A percentile compares a stretch with the other conserved stretches of the same genome.
phyloP scores from a whole-genome alignment of 352 stramenopile genomes.

The Plasmopara muralis region DNA sequence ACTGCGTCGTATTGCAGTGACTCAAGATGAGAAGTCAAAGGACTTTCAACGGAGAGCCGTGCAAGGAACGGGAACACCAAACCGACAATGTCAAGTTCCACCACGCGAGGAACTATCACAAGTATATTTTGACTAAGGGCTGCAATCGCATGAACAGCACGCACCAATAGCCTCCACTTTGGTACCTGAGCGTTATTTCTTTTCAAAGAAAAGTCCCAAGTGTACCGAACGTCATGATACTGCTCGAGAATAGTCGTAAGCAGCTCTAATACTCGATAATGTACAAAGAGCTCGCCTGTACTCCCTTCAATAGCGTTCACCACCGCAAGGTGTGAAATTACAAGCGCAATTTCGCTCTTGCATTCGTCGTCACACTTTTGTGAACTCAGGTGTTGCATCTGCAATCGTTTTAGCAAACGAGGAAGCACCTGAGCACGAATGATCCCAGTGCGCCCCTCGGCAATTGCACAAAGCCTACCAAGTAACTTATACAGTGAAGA shows the following conservation, averaged over 20 bases:
- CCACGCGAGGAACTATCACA: conserved; percentile 47
- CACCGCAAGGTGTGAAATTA: conserved; percentile 45
- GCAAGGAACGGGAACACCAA: conserved; percentile 32
- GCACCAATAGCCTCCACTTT: conserved; percentile 39
- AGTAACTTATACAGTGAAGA: conserved; percentile 60
- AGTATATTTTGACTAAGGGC: conserved; percentile 58
- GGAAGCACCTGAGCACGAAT: conserved; percentile 59
- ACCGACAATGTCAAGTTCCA: conserved; percentile 33
- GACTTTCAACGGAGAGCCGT: conserved; percentile 5
- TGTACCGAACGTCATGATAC: conserved; percentile 8
- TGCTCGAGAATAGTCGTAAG: conserved; percentile 28
- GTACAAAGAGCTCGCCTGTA: conserved; percentile 60
- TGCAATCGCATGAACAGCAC: conserved; percentile 44
- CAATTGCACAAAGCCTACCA: conserved; percentile 51
- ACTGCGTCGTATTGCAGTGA: conserved; percentile 45
- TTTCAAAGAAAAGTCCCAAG: conserved; percentile 1
- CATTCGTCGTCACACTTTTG: conserved; percentile 35
- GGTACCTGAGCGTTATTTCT: conserved; percentile 21
- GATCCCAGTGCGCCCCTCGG: conserved; percentile 45
- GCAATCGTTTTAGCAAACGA: conserved; percentile 63
- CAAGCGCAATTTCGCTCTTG: conserved; percentile 59
- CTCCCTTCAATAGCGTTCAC: conserved; percentile 54
- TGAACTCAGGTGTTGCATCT: conserved; percentile 25
- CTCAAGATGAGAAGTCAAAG: conserved; percentile 19
- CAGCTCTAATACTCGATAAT: conserved; percentile 55